These are phyloP conservation scores for Murraya koenigii DNA, from an alignment of 345 rosid species.

Conservation along the genomic window DNA sequence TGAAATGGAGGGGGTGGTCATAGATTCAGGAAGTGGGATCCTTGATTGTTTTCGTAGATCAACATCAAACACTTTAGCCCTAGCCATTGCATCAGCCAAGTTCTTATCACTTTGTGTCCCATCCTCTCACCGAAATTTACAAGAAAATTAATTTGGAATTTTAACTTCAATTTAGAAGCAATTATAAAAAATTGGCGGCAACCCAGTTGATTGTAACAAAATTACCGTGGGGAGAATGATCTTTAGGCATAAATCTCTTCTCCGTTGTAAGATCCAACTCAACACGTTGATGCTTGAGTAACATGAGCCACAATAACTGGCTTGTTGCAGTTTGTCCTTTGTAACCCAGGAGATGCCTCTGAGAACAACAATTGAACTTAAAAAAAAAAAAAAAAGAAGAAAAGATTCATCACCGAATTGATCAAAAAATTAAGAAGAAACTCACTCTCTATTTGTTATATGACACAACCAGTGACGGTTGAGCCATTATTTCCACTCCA, in stretches of 20 bases:
- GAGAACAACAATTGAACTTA: constrained; percentile 11
- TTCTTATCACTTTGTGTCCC: constrained; percentile 98
- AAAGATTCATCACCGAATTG: background rate
- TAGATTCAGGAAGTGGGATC: constrained; percentile 89
- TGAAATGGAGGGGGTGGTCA: constrained; percentile 88
- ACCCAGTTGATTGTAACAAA: background rate
- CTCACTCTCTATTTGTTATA: constrained; percentile 25
- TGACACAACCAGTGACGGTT: constrained; percentile 1
- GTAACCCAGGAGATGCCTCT: constrained; percentile 99
- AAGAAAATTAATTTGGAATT: background rate
- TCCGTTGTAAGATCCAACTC: constrained; percentile 95
- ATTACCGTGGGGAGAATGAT: constrained; percentile 93
- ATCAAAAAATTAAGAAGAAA: background rate
- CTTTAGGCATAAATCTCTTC: constrained; percentile 98
- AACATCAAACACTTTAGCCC: constrained; percentile 84
- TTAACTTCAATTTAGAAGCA: background rate
- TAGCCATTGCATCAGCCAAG: constrained; percentile 94
- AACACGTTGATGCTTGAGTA: constrained; percentile 86
- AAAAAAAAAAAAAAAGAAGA: background rate
- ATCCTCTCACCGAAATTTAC: constrained; percentile 69
- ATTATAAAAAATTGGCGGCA: background rate
- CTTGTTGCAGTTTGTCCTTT: constrained; percentile 93
- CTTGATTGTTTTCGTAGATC: constrained; percentile 86
- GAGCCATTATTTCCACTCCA: constrained; percentile 68
- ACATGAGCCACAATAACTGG: constrained; percentile 91